Percentiles rank a stretch among this genome's conserved stretches.
Evolutionary conservation across 2,329 filamentous ascomycete species (phyloP).

Genomic region (Colletotrichum acutatum): DNA sequence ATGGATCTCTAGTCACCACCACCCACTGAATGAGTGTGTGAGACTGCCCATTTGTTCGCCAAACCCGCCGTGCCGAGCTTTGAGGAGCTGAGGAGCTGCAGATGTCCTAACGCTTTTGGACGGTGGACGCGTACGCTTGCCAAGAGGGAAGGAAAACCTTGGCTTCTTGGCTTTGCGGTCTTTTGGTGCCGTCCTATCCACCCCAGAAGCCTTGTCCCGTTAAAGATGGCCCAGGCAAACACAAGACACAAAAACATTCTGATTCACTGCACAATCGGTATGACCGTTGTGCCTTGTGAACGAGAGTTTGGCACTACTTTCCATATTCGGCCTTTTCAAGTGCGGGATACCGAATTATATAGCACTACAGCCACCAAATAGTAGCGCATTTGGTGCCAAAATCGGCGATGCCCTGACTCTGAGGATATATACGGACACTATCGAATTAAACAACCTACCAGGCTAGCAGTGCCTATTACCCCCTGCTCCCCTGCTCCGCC

Average conservation of each 20-base stretch:
- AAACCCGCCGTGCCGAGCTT: constrained; percentile 23
- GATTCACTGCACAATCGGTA: neutral
- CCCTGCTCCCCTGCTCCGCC: neutral
- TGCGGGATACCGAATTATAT: neutral
- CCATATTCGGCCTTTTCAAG: neutral
- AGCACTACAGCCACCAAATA: neutral
- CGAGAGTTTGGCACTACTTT: neutral
- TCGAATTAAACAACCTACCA: neutral
- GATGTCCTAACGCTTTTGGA: constrained; percentile 36
- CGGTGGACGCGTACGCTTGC: constrained; percentile 37
- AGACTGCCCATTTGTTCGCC: constrained; percentile 19
- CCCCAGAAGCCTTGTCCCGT: neutral
- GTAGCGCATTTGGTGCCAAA: neutral
- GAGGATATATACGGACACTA: neutral
- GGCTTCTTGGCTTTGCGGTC: constrained; percentile 8
- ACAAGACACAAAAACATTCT: neutral
- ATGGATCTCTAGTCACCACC: constrained; percentile 11
- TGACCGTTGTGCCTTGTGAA: neutral
- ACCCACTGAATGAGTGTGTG: neutral
- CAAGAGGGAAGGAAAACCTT: constrained; percentile 29
- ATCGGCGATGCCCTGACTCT: neutral
- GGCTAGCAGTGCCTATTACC: neutral
- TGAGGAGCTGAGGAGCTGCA: constrained; percentile 27
- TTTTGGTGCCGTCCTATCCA: constrained; percentile 30
- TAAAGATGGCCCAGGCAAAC: neutral